Evolutionary conservation across 164 flowering plant genomes (phyloP).

Genomic region (Vitis rupestris): DNA sequence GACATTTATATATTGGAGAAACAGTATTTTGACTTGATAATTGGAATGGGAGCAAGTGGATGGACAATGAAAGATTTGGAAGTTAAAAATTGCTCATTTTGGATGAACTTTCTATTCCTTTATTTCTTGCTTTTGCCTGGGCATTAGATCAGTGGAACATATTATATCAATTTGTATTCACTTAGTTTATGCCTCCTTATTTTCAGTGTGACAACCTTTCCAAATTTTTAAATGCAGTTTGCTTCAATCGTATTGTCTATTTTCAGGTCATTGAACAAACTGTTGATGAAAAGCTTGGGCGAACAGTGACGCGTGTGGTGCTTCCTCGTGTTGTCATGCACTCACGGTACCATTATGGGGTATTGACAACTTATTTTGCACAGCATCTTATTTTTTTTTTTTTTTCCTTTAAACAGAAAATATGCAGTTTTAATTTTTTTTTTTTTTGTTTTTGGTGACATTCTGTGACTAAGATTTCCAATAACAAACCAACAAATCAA

Average conservation of each 20-base stretch:
- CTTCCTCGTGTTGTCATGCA: conserved; percentile 98
- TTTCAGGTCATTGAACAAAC: conserved; percentile 76
- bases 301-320: conserved; percentile 90
- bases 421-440: not conserved
- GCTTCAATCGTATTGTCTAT: not conserved
- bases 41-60: too few species aligned
- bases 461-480: not conserved
- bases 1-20: too few species aligned
- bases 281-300: conserved; percentile 94
- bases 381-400: not conserved
- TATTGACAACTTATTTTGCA: conserved; percentile 14
- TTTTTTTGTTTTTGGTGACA: not conserved
- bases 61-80: too few species aligned
- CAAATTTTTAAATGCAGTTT: too few species aligned
- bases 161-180: too few species aligned
- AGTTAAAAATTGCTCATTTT: too few species aligned
- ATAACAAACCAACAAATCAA: not conserved
- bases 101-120: too few species aligned
- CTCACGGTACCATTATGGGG: conserved; percentile 92
- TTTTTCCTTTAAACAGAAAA: not conserved
- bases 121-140: too few species aligned
- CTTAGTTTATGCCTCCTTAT: too few species aligned
- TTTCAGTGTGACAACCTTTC: too few species aligned
- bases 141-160: too few species aligned
- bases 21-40: too few species aligned